Base-by-base conservation (phyloP, 2,329 filamentous ascomycete species). In the Zymoseptoria crescenta region DNA sequence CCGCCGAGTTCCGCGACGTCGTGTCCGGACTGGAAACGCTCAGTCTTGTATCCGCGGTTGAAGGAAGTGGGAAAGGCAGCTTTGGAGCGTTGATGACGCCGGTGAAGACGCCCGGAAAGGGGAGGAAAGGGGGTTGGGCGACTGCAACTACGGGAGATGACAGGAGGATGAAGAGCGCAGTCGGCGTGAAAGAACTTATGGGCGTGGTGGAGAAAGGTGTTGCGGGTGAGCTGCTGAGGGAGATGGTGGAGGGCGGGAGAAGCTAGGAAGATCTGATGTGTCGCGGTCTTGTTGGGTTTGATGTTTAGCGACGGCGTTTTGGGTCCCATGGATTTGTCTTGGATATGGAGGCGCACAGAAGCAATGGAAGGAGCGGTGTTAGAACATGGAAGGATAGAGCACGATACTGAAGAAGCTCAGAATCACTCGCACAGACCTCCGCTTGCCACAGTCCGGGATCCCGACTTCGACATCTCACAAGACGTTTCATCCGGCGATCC, bases 1-100 rank as follows among this genome's bases (percentile, higher is more conserved):
- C 84, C 69, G 94, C 91, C 4, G 94, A 99, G 73, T 99, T 99
- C 74, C 85, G 91, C 59, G 94, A 99, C 74, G 92, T 99, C 4
- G 81, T 96, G 20, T 86, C 88, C 41, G 95, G 90, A 67, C 76
- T 99, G 56, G 94, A 99, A 77, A 94, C 92, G 0, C 77, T 96
- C 52, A 92, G 90, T 1, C 78, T 97, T 21, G 81, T 96, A 5
- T 80, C 87, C 72, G 74, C 87, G 75, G 69, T 89, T 76, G 71
- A 90, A 81, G 35, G 35, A 13, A 45, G 35, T 7, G 77, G 89
- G 78, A 90, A 83, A 77, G 87, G 78, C 52, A 89, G 81, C 64
- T 86, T 88, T 69, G 75, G 74, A 60, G 68, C 75, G 64, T 72
- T 83, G 50, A 76, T 83, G 30, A 84, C 86, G 62, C 89, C 89